These are phyloP conservation scores for Agrocybe pediades DNA, from an alignment of 768 basidiomycete species.

Conservation along the genomic window DNA sequence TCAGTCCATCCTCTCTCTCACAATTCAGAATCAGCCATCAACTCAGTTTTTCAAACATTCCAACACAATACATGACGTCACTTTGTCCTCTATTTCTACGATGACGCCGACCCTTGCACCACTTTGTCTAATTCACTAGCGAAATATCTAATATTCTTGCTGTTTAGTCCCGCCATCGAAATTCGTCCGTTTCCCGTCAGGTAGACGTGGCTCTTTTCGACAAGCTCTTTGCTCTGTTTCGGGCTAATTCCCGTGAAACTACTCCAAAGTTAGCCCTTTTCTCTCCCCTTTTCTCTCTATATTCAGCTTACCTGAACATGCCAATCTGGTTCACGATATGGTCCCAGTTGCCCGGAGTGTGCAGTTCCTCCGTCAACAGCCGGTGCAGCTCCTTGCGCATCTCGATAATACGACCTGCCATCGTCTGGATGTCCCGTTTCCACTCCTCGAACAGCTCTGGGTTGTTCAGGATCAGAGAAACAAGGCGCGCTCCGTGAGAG, in stretches of 20 bases:
- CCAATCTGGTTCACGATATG: slow-evolving; percentile 96
- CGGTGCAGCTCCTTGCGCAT: slow-evolving; percentile 85
- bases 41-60: slow-evolving; percentile 20
- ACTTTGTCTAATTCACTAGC: slow-evolving; percentile 69
- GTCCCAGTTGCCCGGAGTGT: slow-evolving; percentile 94
- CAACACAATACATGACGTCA: slow-evolving; percentile 38
- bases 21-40: slow-evolving; percentile 10
- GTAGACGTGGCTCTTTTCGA: slow-evolving; percentile 79
- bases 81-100: slow-evolving; percentile 20
- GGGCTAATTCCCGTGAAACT: slow-evolving; percentile 81
- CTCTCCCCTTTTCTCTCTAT: too few relatives aligned
- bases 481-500: slow-evolving; percentile 86
- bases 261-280: not conserved
- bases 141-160: slow-evolving; percentile 74
- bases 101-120: slow-evolving; percentile 42
- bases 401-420: slow-evolving; percentile 90
- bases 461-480: slow-evolving; percentile 81
- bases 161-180: slow-evolving; percentile 93
- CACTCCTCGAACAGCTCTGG: slow-evolving; percentile 78
- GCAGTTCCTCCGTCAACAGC: slow-evolving; percentile 72
- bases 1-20: not conserved
- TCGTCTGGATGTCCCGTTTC: slow-evolving; percentile 87
- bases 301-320: slow-evolving; percentile 81
- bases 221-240: slow-evolving; percentile 66
- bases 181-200: slow-evolving; percentile 88